These are phyloP conservation scores for Aquilaria yunnanensis DNA, from an alignment of 345 rosid genomes.

Conservation along the genomic window DNA sequence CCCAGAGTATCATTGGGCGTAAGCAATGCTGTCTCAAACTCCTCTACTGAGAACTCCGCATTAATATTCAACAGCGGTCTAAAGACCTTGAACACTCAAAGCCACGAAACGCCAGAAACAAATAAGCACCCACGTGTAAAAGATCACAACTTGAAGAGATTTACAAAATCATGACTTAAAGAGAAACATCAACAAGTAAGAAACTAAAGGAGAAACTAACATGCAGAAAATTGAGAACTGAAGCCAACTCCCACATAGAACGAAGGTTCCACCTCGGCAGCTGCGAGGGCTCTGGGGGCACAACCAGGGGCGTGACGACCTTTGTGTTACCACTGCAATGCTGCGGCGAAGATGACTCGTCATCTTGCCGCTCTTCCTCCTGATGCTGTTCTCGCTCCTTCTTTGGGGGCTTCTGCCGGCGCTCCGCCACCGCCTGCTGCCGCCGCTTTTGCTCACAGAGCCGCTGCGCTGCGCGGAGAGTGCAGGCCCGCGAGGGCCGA, in stretches of 20 bases:
- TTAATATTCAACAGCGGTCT: constrained; percentile 75
- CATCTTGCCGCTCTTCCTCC: constrained; percentile 20
- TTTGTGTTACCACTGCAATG: constrained; percentile 51
- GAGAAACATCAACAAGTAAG: constrained; percentile 10
- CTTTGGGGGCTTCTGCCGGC: constrained; percentile 50
- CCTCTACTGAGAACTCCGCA: constrained; percentile 92
- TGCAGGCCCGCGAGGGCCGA: constrained; percentile 94
- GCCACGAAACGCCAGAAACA: constrained; percentile 2
- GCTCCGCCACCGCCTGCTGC: constrained; percentile 47
- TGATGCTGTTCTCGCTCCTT: constrained; percentile 40
- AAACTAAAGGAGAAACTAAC: constrained; percentile 35
- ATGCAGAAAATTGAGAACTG: constrained; percentile 92
- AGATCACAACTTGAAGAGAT: constrained; percentile 12
- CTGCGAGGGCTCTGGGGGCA: constrained; percentile 73
- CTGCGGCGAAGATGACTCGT: constrained; percentile 27
- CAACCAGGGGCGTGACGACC: constrained; percentile 77
- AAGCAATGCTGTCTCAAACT: constrained; percentile 89
- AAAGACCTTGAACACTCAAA: constrained; percentile 56
- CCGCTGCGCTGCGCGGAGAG: constrained; percentile 75
- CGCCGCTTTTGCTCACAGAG: constrained; percentile 54
- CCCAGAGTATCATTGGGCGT: constrained; percentile 87
- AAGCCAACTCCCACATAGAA: constrained; percentile 98
- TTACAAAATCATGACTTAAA: background rate
- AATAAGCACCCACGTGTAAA: constrained; percentile 9
- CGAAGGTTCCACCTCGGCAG: constrained; percentile 93